These are phyloP conservation scores for Pneumocystis wakefieldiae DNA, from an alignment of 1,139 yeast genomes.

Conservation along the genomic window DNA sequence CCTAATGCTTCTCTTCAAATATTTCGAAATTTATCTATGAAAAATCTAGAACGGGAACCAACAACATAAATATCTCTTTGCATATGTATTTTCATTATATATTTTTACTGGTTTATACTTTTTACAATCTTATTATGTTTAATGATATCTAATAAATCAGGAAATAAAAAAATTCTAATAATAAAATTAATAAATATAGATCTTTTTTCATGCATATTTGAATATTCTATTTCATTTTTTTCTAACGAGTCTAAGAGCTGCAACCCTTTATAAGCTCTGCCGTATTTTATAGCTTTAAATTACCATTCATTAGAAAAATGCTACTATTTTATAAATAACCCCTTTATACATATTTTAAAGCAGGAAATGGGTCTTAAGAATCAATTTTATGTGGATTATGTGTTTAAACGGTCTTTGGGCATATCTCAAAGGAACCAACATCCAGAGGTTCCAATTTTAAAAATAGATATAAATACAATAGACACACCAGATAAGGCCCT, in stretches of 20 bases:
- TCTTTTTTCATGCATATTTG: too few relatives aligned
- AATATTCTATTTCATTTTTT: too few relatives aligned
- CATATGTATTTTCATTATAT: neutral
- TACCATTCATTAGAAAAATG: too few relatives aligned
- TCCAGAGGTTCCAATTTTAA: neutral
- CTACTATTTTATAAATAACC: too few relatives aligned
- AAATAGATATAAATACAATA: neutral
- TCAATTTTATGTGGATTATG: neutral
- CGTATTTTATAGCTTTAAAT: too few relatives aligned
- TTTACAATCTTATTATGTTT: neutral
- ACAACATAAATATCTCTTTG: neutral
- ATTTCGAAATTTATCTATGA: neutral
- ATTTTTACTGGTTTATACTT: neutral
- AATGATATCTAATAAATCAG: too few relatives aligned
- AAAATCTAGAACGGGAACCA: neutral
- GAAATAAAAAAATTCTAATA: too few relatives aligned
- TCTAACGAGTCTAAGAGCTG: too few relatives aligned
- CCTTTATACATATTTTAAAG: neutral
- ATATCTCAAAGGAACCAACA: neutral
- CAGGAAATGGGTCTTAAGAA: neutral
- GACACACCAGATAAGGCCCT: neutral
- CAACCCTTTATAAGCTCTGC: too few relatives aligned
- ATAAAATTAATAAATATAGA: too few relatives aligned
- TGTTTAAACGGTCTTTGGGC: neutral
- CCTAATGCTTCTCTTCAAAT: neutral